Conservation (phyloP, 176 grass and related monocot genomes). For the maize (Zea mays) region DNA sequence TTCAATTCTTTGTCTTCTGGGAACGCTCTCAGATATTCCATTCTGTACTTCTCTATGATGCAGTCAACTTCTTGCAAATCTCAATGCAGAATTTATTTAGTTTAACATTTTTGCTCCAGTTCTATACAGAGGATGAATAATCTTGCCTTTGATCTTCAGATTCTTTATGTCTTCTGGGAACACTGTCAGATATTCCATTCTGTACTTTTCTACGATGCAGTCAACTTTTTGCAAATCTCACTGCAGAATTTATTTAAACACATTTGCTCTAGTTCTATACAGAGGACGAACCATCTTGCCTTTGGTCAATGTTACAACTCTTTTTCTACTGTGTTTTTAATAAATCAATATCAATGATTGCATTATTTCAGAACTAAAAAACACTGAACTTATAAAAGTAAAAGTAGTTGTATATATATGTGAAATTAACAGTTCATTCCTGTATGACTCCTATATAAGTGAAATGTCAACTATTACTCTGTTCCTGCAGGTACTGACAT, state of each 20-base stretch:
- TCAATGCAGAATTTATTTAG: conserved; percentile 12
- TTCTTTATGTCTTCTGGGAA: conserved; percentile 36
- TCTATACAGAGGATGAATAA: not conserved
- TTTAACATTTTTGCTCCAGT: conserved; percentile 5
- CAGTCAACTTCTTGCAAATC: conserved; percentile 16
- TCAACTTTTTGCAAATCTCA: conserved; percentile 15
- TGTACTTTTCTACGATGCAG: not conserved
- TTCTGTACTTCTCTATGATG: conserved; percentile 25
- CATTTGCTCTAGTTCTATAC: conserved; percentile 4
- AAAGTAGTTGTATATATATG: not conserved
- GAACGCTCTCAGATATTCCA: conserved; percentile 34
- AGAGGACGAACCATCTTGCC: not conserved
- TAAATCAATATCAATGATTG: not conserved
- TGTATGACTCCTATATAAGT: not conserved
- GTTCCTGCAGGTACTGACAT: conserved; percentile 9
- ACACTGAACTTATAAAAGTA: not conserved
- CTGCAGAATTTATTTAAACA: conserved; percentile 6
- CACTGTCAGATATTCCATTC: not conserved
- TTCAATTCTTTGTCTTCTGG: conserved; percentile 37
- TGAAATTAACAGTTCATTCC: conserved; percentile 7
- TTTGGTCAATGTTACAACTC: not conserved
- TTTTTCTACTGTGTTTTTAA: not conserved
- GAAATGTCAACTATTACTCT: conserved; percentile 17
- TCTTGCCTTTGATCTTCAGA: not conserved
- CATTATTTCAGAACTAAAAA: conserved; percentile 9